Evolutionary conservation across 768 basidiomycete species (phyloP).

Genomic region (Kwoniella pini): DNA sequence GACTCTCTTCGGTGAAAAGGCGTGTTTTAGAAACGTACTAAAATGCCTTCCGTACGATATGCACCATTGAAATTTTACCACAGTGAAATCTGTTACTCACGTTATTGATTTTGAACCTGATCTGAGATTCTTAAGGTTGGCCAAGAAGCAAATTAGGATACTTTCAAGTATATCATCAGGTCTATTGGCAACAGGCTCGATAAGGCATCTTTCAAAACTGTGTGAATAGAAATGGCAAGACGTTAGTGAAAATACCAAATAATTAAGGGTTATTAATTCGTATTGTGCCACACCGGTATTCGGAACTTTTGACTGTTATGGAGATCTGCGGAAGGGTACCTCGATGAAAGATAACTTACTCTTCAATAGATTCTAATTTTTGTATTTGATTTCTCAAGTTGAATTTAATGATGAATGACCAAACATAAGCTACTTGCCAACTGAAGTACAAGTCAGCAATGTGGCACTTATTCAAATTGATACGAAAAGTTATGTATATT

Average conservation of each 20-base stretch:
- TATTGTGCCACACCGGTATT: constrained; percentile 1
- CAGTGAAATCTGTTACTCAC: no score
- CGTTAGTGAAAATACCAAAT: background rate
- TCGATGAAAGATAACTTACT: constrained; percentile 34
- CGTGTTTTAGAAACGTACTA: no score
- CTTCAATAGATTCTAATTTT: constrained; percentile 35
- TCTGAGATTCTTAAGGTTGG: constrained; percentile 46
- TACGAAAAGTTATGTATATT: background rate
- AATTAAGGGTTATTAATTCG: background rate
- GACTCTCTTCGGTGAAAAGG: no score
- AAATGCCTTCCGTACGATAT: background rate
- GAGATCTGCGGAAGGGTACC: background rate
- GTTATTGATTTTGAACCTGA: constrained; percentile 37
- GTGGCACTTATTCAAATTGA: background rate
- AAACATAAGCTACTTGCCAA: constrained; percentile 47
- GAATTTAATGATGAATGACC: constrained; percentile 48
- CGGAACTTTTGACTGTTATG: background rate
- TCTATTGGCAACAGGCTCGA: constrained; percentile 43
- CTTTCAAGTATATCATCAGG: constrained; percentile 47
- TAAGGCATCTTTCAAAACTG: constrained; percentile 41
- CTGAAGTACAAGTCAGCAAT: constrained; percentile 13
- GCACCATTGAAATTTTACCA: no score
- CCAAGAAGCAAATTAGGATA: constrained; percentile 40
- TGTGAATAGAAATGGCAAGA: no score
- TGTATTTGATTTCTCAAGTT: constrained; percentile 23